phyloP scores from a whole-genome alignment of 2,329 filamentous ascomycete genomes.

The Helicocarpus griseus region DNA sequence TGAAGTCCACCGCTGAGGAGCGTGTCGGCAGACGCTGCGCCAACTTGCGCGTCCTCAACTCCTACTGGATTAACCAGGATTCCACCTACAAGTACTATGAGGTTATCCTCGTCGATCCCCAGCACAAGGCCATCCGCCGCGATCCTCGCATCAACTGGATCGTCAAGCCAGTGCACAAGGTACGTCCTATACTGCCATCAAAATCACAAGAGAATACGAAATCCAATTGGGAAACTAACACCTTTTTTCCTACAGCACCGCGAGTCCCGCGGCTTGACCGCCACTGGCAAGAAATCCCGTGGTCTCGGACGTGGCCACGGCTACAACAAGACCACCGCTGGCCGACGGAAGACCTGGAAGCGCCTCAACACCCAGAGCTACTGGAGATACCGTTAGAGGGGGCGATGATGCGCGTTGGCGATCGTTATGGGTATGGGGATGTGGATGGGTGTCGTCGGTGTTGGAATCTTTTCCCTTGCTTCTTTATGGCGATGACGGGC shows the following conservation, averaged over 20 bases:
- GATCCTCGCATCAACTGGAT: conserved; percentile 99
- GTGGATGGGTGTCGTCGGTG: not conserved
- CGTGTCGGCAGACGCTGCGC: conserved; percentile 98
- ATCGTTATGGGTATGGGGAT: not conserved
- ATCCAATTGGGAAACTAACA: conserved; percentile 15
- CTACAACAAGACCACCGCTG: conserved; percentile 97
- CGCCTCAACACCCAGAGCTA: conserved; percentile 98
- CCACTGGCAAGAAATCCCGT: conserved; percentile 98
- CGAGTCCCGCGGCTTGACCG: conserved; percentile 91
- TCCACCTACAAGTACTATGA: conserved; percentile 99
- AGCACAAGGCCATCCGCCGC: conserved; percentile 99
- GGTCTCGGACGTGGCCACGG: conserved; percentile 98
- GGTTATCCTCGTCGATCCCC: conserved; percentile 98
- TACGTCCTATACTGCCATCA: conserved; percentile 19
- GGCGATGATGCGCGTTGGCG: not conserved
- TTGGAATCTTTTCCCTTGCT: not conserved
- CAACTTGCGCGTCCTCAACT: conserved; percentile 99
- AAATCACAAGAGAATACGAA: not conserved
- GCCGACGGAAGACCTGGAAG: conserved; percentile 99
- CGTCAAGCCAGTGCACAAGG: conserved; percentile 97
- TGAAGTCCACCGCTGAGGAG: conserved; percentile 96
- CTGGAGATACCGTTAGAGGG: conserved; percentile 80
- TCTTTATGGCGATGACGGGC: not conserved
- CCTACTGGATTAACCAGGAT: conserved; percentile 99
- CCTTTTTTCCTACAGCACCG: conserved; percentile 57